Evolutionary conservation across 1,284 basidiomycete species (phyloP).

Genomic region (Fomitopsis pinicola): DNA sequence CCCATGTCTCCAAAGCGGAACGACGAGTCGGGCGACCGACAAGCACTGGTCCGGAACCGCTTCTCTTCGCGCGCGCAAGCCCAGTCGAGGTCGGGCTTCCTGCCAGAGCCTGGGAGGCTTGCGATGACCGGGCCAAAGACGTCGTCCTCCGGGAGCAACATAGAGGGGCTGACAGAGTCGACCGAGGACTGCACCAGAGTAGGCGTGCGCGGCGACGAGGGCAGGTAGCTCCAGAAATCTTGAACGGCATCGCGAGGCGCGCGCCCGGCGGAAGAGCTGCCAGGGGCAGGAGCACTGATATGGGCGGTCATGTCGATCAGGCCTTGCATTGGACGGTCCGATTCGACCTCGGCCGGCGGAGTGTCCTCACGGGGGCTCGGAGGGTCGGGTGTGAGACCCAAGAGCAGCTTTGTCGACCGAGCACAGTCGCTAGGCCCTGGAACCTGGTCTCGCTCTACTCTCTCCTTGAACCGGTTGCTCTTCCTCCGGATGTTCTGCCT

Average conservation of each 20-base stretch:
- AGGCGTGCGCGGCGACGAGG: background rate
- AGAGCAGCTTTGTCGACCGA: background rate
- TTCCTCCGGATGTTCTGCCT: constrained; percentile 19
- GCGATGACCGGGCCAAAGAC: background rate
- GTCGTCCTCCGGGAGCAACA: background rate
- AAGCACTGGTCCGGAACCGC: constrained; percentile 16
- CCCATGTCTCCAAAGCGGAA: background rate
- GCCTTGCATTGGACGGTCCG: background rate
- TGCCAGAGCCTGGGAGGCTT: background rate
- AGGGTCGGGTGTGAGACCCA: constrained; percentile 1
- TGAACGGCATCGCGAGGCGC: background rate
- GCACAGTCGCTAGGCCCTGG: background rate
- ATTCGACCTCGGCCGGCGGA: background rate
- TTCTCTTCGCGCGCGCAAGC: constrained; percentile 39
- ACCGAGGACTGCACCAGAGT: background rate
- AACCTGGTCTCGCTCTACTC: background rate
- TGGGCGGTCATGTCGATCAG: background rate
- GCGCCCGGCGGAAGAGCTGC: background rate
- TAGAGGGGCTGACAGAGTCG: background rate
- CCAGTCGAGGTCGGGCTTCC: constrained; percentile 39
- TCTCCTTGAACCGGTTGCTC: background rate
- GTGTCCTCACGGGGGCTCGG: background rate
- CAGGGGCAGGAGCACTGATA: background rate
- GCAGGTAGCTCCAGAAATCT: background rate
- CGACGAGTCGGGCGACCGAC: constrained; percentile 4